These are phyloP conservation scores for Rhodotorula diobovata DNA, from an alignment of 768 basidiomycete genomes.

Conservation along the genomic window DNA sequence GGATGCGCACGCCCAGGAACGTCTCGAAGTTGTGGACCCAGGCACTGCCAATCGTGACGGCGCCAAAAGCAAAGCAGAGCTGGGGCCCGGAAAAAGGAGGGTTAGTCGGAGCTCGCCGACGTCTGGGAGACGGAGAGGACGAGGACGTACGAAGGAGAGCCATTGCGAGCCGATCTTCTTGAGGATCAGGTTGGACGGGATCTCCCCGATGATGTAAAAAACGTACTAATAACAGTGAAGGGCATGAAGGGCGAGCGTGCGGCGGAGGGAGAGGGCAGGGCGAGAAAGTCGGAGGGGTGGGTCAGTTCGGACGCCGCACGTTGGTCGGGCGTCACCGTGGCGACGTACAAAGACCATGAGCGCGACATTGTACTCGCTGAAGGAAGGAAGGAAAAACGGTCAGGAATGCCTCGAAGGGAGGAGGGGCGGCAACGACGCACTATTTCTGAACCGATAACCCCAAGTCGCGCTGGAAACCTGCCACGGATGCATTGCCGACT, in stretches of 20 bases:
- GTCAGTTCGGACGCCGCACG: no score
- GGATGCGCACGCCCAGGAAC: constrained; percentile 26
- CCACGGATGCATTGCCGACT: constrained; percentile 26
- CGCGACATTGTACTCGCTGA: constrained; percentile 5
- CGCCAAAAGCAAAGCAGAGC: constrained; percentile 22
- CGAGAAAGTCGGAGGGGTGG: no score
- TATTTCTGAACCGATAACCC: neutral
- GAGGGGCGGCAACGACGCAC: neutral
- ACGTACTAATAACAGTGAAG: constrained; percentile 1
- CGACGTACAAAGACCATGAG: neutral
- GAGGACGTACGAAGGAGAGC: constrained; percentile 14
- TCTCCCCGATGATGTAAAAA: constrained; percentile 32
- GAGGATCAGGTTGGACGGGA: constrained; percentile 29
- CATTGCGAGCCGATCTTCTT: constrained; percentile 32
- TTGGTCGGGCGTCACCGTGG: no score
- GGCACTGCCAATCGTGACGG: constrained; percentile 23
- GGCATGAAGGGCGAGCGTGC: no score
- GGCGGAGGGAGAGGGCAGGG: no score
- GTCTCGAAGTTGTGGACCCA: constrained; percentile 22
- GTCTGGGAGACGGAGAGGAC: neutral
- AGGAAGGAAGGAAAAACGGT: neutral
- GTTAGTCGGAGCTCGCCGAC: no score
- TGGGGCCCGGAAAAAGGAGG: no score
- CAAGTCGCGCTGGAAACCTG: constrained; percentile 20
- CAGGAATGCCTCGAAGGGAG: neutral